Base-by-base conservation (phyloP, 2,329 filamentous ascomycete genomes). In the Byssothecium circinans region DNA sequence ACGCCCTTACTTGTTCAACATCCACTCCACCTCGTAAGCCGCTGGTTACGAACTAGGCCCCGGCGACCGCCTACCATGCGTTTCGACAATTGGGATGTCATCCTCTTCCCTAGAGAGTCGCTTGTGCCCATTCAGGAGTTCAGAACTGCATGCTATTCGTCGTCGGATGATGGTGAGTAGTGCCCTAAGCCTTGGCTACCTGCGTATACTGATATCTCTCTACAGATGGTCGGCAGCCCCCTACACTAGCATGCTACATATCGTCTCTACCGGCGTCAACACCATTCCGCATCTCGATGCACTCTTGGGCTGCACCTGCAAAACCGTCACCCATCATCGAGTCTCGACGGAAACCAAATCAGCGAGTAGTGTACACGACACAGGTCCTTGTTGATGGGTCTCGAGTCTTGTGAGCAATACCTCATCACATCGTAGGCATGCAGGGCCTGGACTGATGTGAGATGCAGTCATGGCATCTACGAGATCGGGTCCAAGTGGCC, bases 51-150 rank as follows among this genome's bases (percentile, higher is more conserved):
- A 52, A 45, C 48, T 37, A 42, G 46, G 47, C 52, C 44, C 41
- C 43, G 49, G 39, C 50, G 53, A 36, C 52, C 48, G 49, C 52
- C 60, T 70, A 78, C 60, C 53, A 95, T 95, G 90, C 85, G 89
- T 49, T 95, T 87, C 77, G 82, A 89, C 59, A 84, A 89, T 62
- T 95, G 89, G 90, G 90, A 95, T 62, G 81, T 94, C 45, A 81
- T 95, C 35, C 77, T 95, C 52, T 95, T 95, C 67, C 86, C 88
- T 0, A 61, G 54, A 47, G 79, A 81, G 51, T 84, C 79, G 58
- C 85, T 83, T 59, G 74, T 87, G 11, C 90, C 90, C 1, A 71
- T 91, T 45, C 88, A 89, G 69, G 90, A 95, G 71, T 95, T 94
- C 78, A 86, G 84, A 64, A 89, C 88, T 7, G 79, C 82, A 51